Conservation (phyloP, 2,329 filamentous ascomycete genomes). For the Hypocreales sp. region DNA sequence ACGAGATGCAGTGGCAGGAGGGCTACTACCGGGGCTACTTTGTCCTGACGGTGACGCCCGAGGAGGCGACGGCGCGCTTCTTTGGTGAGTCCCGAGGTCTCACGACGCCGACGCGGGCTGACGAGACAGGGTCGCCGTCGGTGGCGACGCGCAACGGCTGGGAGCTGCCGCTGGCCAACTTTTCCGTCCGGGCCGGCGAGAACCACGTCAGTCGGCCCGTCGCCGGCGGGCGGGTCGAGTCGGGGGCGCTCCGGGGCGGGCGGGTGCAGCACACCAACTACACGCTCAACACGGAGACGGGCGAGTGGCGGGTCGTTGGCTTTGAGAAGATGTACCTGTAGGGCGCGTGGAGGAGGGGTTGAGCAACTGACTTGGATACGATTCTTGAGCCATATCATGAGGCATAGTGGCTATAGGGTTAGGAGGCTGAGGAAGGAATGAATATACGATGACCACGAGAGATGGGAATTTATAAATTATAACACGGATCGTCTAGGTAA, state of each 20-base stretch:
- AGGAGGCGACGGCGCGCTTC: slow-evolving; percentile 45
- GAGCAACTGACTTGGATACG: no score
- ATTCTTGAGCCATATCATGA: no score
- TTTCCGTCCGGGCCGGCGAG: slow-evolving; percentile 46
- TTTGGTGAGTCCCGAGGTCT: slow-evolving; percentile 30
- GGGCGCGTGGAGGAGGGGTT: not conserved
- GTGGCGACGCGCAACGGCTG: slow-evolving; percentile 42
- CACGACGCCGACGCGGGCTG: not conserved
- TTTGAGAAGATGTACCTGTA: slow-evolving; percentile 10
- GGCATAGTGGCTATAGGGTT: no score
- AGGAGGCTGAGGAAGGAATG: no score
- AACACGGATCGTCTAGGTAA: no score
- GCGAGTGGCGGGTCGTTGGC: slow-evolving; percentile 9
- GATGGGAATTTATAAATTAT: no score
- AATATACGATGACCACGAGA: no score
- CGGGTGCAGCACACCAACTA: slow-evolving; percentile 31
- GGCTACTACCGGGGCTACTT: slow-evolving; percentile 63
- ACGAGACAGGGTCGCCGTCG: slow-evolving; percentile 27
- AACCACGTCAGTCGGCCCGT: slow-evolving; percentile 36
- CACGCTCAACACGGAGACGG: slow-evolving; percentile 21
- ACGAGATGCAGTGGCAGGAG: slow-evolving; percentile 58
- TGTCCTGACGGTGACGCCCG: slow-evolving; percentile 40
- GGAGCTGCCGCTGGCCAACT: slow-evolving; percentile 54
- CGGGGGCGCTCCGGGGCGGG: slow-evolving; percentile 37
- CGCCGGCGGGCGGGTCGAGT: slow-evolving; percentile 28